phyloP scores from a whole-genome alignment of 2,329 filamentous ascomycete species.

The Diaporthe humulicola region DNA sequence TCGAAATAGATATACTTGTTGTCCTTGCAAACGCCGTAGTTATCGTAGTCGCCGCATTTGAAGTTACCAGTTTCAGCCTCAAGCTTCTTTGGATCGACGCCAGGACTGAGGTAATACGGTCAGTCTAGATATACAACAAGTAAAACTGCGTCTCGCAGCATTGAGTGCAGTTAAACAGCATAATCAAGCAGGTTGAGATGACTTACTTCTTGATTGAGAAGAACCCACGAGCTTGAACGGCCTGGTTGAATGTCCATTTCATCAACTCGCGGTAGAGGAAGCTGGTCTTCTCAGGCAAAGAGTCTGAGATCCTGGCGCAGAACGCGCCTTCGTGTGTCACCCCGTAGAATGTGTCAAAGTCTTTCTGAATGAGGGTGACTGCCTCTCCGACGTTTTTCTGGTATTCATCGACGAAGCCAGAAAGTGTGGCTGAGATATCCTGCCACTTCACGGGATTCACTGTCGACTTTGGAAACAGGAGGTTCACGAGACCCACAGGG shows the following conservation, averaged over 20 bases:
- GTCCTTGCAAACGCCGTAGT: slow-evolving; percentile 2
- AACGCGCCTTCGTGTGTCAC: slow-evolving; percentile 8
- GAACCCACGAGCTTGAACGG: slow-evolving; percentile 13
- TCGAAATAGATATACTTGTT: slow-evolving; percentile 14
- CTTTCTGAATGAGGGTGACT: background rate
- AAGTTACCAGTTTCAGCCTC: slow-evolving; percentile 8
- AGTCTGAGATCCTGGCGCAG: background rate
- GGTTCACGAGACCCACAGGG: slow-evolving; percentile 1
- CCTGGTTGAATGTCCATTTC: slow-evolving; percentile 22
- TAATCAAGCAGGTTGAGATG: background rate
- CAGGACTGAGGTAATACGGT: background rate
- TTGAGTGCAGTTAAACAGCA: too few relatives aligned
- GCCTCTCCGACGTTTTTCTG: slow-evolving; percentile 13
- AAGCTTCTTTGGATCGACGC: background rate
- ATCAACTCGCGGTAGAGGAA: slow-evolving; percentile 20
- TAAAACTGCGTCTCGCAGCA: background rate
- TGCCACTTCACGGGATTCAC: background rate
- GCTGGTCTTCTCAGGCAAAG: slow-evolving; percentile 9
- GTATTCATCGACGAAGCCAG: slow-evolving; percentile 4
- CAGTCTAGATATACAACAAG: background rate
- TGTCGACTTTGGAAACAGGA: slow-evolving; percentile 7
- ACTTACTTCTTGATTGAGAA: slow-evolving; percentile 27
- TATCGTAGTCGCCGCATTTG: slow-evolving; percentile 10
- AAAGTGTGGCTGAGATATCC: slow-evolving; percentile 5
- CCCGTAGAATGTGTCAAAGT: slow-evolving; percentile 9